These are phyloP conservation scores for Auricularia sp. DNA, from an alignment of 768 basidiomycete species.

Conservation along the genomic window DNA sequence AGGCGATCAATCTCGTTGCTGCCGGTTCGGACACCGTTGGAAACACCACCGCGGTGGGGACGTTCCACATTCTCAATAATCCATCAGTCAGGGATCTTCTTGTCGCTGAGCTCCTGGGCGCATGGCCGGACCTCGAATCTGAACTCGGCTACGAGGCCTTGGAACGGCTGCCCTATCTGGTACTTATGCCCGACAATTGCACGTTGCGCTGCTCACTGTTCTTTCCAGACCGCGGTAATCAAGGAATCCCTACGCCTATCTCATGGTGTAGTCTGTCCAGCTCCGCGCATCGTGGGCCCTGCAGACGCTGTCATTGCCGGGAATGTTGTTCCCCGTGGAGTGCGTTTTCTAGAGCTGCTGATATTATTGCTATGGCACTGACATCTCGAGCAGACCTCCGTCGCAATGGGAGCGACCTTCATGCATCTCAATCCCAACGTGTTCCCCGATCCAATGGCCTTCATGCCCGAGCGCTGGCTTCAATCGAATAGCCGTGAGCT, in stretches of 20 bases:
- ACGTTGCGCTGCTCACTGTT: background rate
- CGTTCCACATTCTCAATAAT: constrained; percentile 28
- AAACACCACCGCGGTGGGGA: constrained; percentile 28
- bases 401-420: constrained; percentile 31
- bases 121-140: constrained; percentile 33
- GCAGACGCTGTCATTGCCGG: constrained; percentile 27
- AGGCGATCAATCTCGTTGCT: constrained; percentile 21
- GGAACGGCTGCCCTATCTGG: constrained; percentile 40
- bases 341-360: constrained; percentile 13
- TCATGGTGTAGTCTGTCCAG: constrained; percentile 29
- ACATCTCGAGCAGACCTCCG: constrained; percentile 24
- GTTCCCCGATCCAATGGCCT: constrained; percentile 31
- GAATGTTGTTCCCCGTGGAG: constrained; percentile 28
- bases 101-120: constrained; percentile 23
- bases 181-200: constrained; percentile 9
- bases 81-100: constrained; percentile 22
- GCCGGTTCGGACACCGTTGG: constrained; percentile 39
- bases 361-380: background rate
- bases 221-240: constrained; percentile 36
- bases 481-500: constrained; percentile 25
- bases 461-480: constrained; percentile 37
- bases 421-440: constrained; percentile 31
- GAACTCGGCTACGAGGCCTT: constrained; percentile 25
- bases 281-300: constrained; percentile 31
- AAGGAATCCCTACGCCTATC: constrained; percentile 37